Evolutionary conservation across 495 filamentous ascomycete species (phyloP).

Genomic region (Penicillium pulvis): DNA sequence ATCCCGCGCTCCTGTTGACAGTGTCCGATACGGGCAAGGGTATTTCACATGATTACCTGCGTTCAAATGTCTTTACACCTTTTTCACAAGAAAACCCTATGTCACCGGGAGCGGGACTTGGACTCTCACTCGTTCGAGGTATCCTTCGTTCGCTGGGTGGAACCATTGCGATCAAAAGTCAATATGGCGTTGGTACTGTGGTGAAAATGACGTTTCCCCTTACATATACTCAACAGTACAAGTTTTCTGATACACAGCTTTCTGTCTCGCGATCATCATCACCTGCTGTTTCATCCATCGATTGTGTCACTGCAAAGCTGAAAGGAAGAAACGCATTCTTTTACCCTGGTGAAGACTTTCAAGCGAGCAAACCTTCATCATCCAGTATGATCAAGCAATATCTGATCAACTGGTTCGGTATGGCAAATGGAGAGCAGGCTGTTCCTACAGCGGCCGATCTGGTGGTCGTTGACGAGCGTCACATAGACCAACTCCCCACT

Average conservation of each 20-base stretch:
- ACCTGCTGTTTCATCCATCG: not conserved
- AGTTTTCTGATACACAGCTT: slow-evolving; percentile 22
- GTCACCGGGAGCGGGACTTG: slow-evolving; percentile 42
- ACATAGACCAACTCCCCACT: slow-evolving; percentile 7
- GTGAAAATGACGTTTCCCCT: slow-evolving; percentile 3
- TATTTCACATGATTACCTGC: slow-evolving; percentile 44
- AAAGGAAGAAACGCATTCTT: not conserved
- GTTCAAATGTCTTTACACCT: slow-evolving; percentile 40
- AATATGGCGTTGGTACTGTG: slow-evolving; percentile 36
- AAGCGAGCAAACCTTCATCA: not conserved
- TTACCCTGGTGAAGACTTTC: not conserved
- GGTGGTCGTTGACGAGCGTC: slow-evolving; percentile 33
- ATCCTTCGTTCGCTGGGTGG: slow-evolving; percentile 41
- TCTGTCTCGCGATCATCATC: not conserved
- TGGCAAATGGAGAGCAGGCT: slow-evolving; percentile 1
- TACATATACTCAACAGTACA: slow-evolving; percentile 29
- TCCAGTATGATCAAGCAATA: slow-evolving; percentile 21
- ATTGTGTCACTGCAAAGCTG: not conserved
- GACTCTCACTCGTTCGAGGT: slow-evolving; percentile 41
- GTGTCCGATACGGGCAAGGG: slow-evolving; percentile 40
- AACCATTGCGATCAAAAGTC: slow-evolving; percentile 40
- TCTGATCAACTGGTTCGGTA: slow-evolving; percentile 36
- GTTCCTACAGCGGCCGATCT: slow-evolving; percentile 16
- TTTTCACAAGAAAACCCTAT: slow-evolving; percentile 50
- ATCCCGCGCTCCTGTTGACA: slow-evolving; percentile 5